Base-by-base conservation (phyloP, 108 stramenopile genomes). In the Cyclostephanos tholiformis region DNA sequence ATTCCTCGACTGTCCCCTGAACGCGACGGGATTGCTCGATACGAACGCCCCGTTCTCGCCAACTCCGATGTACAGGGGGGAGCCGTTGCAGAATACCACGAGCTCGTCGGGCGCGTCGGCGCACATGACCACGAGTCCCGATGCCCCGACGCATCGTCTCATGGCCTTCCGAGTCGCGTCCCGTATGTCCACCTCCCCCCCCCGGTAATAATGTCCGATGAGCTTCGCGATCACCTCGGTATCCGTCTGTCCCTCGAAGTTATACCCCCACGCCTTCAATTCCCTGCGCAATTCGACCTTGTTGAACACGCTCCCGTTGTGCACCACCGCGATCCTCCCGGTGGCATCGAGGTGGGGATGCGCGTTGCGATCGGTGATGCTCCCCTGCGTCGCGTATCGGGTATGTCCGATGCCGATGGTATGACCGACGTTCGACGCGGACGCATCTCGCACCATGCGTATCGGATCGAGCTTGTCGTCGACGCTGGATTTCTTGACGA, bases 301-400 rank as follows among this genome's bases (percentile, higher is more conserved):
- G 77, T 96, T 96, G 69, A 91, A 92, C 61, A 96, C 89, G 19
- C 90, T 88, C 4, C 95, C 95, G 72, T 96, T 96, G 82, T 96
- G 95, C 26, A 96, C 93, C 8, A 96, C 76, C 6, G 91, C 91
- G 36, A 96, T 72, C 64, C 87, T 80, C 11, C 88, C 87, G 39
- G 86, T 57, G 10, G 74, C 66, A 82, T 92, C 92, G 32, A 65
- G 71, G 75, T 95, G 95, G 12, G 95, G 93, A 83, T 96, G 95
- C 2, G 93, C 92, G 63, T 96, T 96, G 53, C 76, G 65, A 74
- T 93, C 94, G 25, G 89, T 96, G 58, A 92, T 93, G 49, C 88
- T 87, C 36, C 95, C 95, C 62, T 87, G 85, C 9, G 95, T 96
- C n/a, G 95, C 93, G 92, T 93, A 96, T 14, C 95, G 91, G 2